A percentile compares a stretch with the other conserved stretches of the same genome.
Conservation (phyloP, 2,329 filamentous ascomycete species). For the Aplosporella prunicola region DNA sequence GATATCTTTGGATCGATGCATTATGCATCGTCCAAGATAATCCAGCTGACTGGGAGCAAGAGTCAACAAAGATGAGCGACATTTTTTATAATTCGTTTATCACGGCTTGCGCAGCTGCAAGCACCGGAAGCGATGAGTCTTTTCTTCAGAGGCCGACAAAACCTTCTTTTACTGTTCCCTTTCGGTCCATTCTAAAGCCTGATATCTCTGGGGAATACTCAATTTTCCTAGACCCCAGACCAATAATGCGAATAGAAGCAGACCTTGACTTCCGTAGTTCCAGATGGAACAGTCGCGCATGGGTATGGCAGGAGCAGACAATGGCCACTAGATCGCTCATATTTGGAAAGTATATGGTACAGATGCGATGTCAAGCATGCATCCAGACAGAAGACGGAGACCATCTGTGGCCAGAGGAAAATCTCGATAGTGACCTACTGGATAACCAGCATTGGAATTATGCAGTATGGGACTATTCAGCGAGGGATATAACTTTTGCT, state of each 20-base stretch:
- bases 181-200: background rate
- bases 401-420: background rate
- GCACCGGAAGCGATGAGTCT: background rate
- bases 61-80: background rate
- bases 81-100: background rate
- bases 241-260: no score
- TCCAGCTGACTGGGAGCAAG: background rate
- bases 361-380: background rate
- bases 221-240: background rate
- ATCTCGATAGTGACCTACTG: background rate
- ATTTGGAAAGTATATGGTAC: background rate
- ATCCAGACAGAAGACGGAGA: background rate
- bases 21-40: slow-evolving; percentile 1
- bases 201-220: background rate
- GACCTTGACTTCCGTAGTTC: background rate
- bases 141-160: background rate
- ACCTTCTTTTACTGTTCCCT: background rate
- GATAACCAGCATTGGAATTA: background rate
- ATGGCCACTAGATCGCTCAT: background rate
- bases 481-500: background rate
- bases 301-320: slow-evolving; percentile 2
- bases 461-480: background rate
- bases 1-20: slow-evolving; percentile 5
- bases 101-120: background rate
- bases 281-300: background rate